Evolutionary conservation across 495 filamentous ascomycete genomes (phyloP).

Genomic region (Penicillium canescens): DNA sequence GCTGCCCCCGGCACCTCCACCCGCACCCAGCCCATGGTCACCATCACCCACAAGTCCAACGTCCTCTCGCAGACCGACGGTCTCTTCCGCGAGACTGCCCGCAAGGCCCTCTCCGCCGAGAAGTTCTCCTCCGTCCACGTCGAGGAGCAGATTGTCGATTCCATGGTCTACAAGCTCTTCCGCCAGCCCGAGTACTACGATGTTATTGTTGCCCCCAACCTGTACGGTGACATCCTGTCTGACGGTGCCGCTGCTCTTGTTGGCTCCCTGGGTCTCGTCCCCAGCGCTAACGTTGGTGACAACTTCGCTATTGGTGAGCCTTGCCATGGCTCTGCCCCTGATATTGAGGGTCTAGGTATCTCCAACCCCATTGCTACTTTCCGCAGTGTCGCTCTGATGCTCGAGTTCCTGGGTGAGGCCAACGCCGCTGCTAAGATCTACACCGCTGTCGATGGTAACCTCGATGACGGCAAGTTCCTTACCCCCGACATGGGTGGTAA

Average conservation of each 20-base stretch:
- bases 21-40: constrained; percentile 74
- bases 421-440: constrained; percentile 87
- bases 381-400: constrained; percentile 87
- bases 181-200: constrained; percentile 92
- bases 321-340: constrained; percentile 93
- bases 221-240: constrained; percentile 95
- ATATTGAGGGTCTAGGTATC: constrained; percentile 90
- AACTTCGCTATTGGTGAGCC: constrained; percentile 96
- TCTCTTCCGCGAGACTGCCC: constrained; percentile 82
- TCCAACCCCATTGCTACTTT: constrained; percentile 97
- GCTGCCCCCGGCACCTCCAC: constrained; percentile 47
- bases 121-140: constrained; percentile 64
- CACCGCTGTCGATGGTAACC: constrained; percentile 84
- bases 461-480: constrained; percentile 78
- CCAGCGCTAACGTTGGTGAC: constrained; percentile 95
- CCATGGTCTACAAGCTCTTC: constrained; percentile 99
- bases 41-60: constrained; percentile 98
- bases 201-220: constrained; percentile 96
- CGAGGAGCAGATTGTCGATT: constrained; percentile 98
- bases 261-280: constrained; percentile 89
- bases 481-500: constrained; percentile 91
- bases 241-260: constrained; percentile 96
- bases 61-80: constrained; percentile 96
- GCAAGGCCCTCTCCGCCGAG: constrained; percentile 63
- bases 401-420: constrained; percentile 90